A percentile compares a stretch with the other conserved stretches of the same genome.
Evolutionary conservation across 2,329 filamentous ascomycete species (phyloP).

Genomic region (Diaporthe capsici): DNA sequence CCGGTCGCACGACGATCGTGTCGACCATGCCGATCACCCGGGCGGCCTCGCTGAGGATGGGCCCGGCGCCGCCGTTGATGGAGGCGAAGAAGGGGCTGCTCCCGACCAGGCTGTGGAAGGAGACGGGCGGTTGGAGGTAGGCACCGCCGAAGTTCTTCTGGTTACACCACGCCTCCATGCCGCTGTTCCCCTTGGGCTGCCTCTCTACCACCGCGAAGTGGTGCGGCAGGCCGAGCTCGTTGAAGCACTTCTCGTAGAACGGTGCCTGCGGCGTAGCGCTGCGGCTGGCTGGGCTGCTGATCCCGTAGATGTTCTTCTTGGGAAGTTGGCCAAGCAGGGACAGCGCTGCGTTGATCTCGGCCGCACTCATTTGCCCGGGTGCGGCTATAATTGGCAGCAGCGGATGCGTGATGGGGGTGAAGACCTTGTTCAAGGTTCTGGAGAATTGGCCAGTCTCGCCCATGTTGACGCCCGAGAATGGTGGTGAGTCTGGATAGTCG

Average conservation of each 20-base stretch:
- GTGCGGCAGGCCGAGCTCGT: slow-evolving; percentile 88
- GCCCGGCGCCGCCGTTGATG: slow-evolving; percentile 65
- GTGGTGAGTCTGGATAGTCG: slow-evolving; percentile 77
- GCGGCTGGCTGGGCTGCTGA: slow-evolving; percentile 77
- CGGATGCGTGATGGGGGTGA: slow-evolving; percentile 90
- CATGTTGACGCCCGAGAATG: slow-evolving; percentile 89
- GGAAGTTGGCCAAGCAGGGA: slow-evolving; percentile 85
- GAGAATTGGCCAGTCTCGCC: slow-evolving; percentile 88
- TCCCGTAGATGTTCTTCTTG: slow-evolving; percentile 84
- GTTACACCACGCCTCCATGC: slow-evolving; percentile 79
- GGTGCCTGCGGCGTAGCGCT: slow-evolving; percentile 79
- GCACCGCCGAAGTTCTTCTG: slow-evolving; percentile 86
- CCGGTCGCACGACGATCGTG: slow-evolving; percentile 78
- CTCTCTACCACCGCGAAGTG: slow-evolving; percentile 83
- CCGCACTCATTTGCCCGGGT: slow-evolving; percentile 86
- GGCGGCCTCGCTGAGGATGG: slow-evolving; percentile 80
- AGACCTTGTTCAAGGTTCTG: slow-evolving; percentile 85
- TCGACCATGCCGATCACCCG: slow-evolving; percentile 85
- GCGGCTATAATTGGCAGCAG: slow-evolving; percentile 87
- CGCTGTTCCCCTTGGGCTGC: slow-evolving; percentile 72
- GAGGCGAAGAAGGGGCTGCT: slow-evolving; percentile 65
- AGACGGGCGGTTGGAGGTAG: slow-evolving; percentile 81
- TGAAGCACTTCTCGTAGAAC: slow-evolving; percentile 89
- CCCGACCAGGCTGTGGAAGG: slow-evolving; percentile 72
- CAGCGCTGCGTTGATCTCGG: slow-evolving; percentile 86